Evolutionary conservation across 306 rosid genomes (phyloP).

Genomic region (Coriaria nepalensis): DNA sequence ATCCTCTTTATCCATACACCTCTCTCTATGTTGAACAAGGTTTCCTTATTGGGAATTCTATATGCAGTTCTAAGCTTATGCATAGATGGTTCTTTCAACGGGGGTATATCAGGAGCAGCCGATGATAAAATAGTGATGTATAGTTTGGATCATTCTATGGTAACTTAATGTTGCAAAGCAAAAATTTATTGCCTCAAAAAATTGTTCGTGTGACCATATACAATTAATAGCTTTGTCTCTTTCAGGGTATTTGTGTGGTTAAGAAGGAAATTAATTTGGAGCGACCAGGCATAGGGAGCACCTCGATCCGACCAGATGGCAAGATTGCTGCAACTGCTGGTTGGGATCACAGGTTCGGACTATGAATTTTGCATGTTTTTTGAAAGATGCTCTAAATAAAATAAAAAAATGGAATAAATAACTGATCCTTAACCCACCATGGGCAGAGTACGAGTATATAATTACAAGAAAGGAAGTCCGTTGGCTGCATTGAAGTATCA

Average conservation of each 20-base stretch:
- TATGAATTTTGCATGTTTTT: not conserved
- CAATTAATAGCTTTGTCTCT: not conserved
- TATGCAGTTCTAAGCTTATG: constrained; percentile 66
- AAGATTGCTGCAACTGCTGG: constrained; percentile 87
- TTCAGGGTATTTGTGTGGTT: constrained; percentile 51
- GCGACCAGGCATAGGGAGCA: constrained; percentile 77
- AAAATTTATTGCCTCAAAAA: not conserved
- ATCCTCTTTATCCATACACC: not conserved
- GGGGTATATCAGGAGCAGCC: constrained; percentile 85
- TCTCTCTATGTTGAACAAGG: constrained; percentile 4
- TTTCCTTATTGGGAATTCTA: constrained; percentile 10
- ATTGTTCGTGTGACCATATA: no score
- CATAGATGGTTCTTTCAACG: constrained; percentile 59
- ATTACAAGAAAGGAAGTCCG: constrained; percentile 71
- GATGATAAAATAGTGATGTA: constrained; percentile 67
- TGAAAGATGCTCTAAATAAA: not conserved
- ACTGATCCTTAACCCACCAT: not conserved
- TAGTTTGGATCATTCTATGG: constrained; percentile 75
- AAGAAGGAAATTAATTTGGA: constrained; percentile 71
- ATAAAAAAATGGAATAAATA: not conserved
- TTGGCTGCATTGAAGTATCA: constrained; percentile 85
- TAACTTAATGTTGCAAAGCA: constrained; percentile 22
- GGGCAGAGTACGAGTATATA: constrained; percentile 64
- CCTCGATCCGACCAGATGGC: constrained; percentile 65
- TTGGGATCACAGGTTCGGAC: constrained; percentile 85